Evolutionary conservation across 1,284 basidiomycete species (phyloP), one percentile per base, ranked within the genome.

Genomic region (Jaminaea rosea): DNA sequence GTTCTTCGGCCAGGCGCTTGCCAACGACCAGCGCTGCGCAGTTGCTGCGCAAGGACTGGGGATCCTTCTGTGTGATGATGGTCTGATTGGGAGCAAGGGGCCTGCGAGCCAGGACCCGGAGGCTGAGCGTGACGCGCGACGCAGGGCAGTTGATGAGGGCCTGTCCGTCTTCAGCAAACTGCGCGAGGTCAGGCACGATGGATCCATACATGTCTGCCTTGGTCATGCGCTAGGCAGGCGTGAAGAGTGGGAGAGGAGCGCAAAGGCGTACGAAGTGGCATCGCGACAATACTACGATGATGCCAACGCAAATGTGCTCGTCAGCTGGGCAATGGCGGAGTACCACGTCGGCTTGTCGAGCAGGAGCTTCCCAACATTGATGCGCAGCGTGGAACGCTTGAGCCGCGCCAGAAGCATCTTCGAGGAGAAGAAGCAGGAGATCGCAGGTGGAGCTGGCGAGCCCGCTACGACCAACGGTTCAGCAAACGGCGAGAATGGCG

Each of bases 1-100:
- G 47, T 60, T 73, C 39, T 63, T 72, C 55, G 69, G 70, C 52
- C 68, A 70, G 59, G 69, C 71, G 15, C 52, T 73, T 1, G 50
- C 32, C 15, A 55, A 56, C 13, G 62, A 73, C 42, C 37, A 58
- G 11, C 56, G 60, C 21, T 65, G 65, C 37, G 67, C 65, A 13
- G 70, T 73, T 46, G 71, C 71, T 15, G 67, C 69, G 4, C 71
- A 73, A 44, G 69, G 65, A 9, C 59, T 73, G 52, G 69, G 68
- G 17, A 67, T 73, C 44, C 49, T 73, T 26, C 52, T 65, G 8
- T 68, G 66, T 13, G 71, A 73, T 45, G 71, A 71, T 29, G 65
- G 62, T 4, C 53, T 73, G 46, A 60, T 63, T 24, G 24, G 46
- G 2, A 24, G 34, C 1, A 47, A 58, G 13, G 60, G 58, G 13